Conservation (phyloP, 1,284 basidiomycete species). For the Anthracocystis walkeri region DNA sequence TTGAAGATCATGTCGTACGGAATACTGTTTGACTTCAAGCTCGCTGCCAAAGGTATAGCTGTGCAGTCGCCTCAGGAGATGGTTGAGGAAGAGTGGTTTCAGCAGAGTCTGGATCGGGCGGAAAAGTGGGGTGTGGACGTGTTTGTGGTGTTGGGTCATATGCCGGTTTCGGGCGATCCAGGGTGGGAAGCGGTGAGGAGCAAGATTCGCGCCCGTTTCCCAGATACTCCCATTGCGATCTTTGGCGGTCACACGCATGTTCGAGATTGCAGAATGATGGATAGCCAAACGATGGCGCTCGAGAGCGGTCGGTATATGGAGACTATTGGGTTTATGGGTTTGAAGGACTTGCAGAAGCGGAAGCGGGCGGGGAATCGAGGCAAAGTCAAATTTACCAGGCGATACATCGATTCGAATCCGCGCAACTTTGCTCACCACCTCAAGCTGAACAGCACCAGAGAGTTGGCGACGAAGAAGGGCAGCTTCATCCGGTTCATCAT, state of each 20-base stretch:
- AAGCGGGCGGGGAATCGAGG: slow-evolving; percentile 44
- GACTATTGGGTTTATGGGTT: slow-evolving; percentile 53
- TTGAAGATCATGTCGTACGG: slow-evolving; percentile 64
- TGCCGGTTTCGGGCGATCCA: slow-evolving; percentile 62
- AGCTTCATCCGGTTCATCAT: slow-evolving; percentile 58
- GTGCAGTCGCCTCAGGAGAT: slow-evolving; percentile 62
- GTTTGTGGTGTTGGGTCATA: slow-evolving; percentile 66
- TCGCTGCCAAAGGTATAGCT: slow-evolving; percentile 52
- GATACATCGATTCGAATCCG: slow-evolving; percentile 72
- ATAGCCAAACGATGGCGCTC: slow-evolving; percentile 59
- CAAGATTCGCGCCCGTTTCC: slow-evolving; percentile 62
- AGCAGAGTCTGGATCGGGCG: slow-evolving; percentile 54
- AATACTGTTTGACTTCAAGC: slow-evolving; percentile 63
- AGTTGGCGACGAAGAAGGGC: slow-evolving; percentile 62
- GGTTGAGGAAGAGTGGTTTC: slow-evolving; percentile 65
- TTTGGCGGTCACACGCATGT: slow-evolving; percentile 67
- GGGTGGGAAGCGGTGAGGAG: slow-evolving; percentile 60
- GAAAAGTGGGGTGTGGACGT: slow-evolving; percentile 58
- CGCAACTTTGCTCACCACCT: slow-evolving; percentile 67
- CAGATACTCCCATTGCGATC: slow-evolving; percentile 61
- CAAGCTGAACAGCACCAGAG: slow-evolving; percentile 30
- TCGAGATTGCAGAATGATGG: slow-evolving; percentile 63
- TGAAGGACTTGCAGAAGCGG: slow-evolving; percentile 46
- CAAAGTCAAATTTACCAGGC: slow-evolving; percentile 69
- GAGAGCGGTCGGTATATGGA: slow-evolving; percentile 66